Base-by-base conservation (phyloP, 805 yeast genomes). In the Saccharomyces eubayanus region DNA sequence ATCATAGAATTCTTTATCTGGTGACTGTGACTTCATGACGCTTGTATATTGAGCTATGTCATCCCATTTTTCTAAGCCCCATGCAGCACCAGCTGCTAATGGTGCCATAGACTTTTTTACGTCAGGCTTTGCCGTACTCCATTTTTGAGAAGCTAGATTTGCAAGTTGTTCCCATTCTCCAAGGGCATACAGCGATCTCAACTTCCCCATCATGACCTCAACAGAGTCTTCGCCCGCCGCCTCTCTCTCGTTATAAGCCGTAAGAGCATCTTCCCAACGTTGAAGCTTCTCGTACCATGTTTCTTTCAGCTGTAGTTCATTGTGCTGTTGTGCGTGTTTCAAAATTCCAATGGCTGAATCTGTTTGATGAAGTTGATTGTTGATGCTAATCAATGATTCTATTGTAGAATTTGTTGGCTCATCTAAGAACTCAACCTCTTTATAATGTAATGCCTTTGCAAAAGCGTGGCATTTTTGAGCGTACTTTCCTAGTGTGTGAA, bases 11-110 rank as follows among this genome's bases (percentile, higher is more conserved):
- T 97, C 92, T 55, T 90, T 83, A 65, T 94, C 98, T 0, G 98
- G 97, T 2, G 97, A 87, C 57, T 89, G 96, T 2, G 82, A 75
- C 60, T 89, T 89, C 96, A 94, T 90, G 1, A 87, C 96, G 59
- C 82, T 75, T 53, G 92, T 91, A 62, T 90, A 94, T 6, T 87
- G 81, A 63, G 89, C 97, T 90, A 95, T 91, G 62, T 88, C 78
- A 59, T 90, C 97, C 99, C 99, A 95, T 65, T 89, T 94, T 1
- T 92, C 92, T 46, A 95, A 74, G 14, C 98, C 97, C 99, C 99
- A 94, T 1, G 98, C 89, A 0, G 99, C 97, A 2, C 98, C 97
- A 0, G 99, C 99, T 0, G 98, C 99, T 52, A 95, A 73, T 0
- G 99, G 98, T 1, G 99, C 99, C 61, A 94, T 90, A 5, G 85